Percentiles rank a stretch among this genome's conserved stretches.
phyloP scores from a whole-genome alignment of 768 basidiomycete species.

The Filobasidium wieringae region DNA sequence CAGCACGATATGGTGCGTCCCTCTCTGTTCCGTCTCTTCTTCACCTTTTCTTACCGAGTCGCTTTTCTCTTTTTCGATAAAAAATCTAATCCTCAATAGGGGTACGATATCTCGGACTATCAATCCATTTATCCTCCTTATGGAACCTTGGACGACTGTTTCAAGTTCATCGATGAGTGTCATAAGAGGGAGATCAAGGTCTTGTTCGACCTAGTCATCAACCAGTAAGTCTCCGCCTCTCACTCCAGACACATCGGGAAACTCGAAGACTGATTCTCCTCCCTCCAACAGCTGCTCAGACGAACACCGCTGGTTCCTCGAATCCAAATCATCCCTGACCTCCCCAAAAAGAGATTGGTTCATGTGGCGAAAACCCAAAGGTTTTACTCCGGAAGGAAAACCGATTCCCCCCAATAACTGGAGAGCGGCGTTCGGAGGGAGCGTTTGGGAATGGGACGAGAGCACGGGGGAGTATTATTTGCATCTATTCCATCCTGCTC shows the following conservation, averaged over 20 bases:
- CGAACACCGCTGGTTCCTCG: conserved; percentile 55
- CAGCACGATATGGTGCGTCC: conserved; percentile 53
- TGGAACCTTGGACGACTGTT: conserved; percentile 10
- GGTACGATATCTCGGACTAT: conserved; percentile 45
- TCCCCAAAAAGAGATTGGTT: conserved; percentile 67
- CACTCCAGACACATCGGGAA: too few relatives aligned
- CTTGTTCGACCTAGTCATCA: conserved; percentile 67
- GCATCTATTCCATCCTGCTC: conserved; percentile 40
- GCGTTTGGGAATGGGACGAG: conserved; percentile 14
- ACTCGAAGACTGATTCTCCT: neutral
- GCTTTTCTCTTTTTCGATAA: neutral
- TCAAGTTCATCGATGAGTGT: conserved; percentile 31
- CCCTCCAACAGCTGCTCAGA: conserved; percentile 35
- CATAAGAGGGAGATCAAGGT: conserved; percentile 60
- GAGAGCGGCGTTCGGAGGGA: conserved; percentile 32
- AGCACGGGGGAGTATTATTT: conserved; percentile 7
- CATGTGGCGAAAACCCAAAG: conserved; percentile 54
- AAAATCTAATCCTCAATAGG: neutral
- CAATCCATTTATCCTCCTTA: conserved; percentile 51
- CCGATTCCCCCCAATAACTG: conserved; percentile 62
- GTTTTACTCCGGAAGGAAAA: conserved; percentile 46
- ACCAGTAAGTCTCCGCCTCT: conserved; percentile 41
- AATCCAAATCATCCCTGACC: conserved; percentile 46
- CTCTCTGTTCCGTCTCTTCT: neutral
- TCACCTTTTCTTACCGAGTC: neutral